A percentile compares a stretch with the other conserved stretches of the same genome.
These are phyloP conservation scores for Steccherinum ochraceum DNA, from an alignment of 768 basidiomycete species.

Conservation along the genomic window DNA sequence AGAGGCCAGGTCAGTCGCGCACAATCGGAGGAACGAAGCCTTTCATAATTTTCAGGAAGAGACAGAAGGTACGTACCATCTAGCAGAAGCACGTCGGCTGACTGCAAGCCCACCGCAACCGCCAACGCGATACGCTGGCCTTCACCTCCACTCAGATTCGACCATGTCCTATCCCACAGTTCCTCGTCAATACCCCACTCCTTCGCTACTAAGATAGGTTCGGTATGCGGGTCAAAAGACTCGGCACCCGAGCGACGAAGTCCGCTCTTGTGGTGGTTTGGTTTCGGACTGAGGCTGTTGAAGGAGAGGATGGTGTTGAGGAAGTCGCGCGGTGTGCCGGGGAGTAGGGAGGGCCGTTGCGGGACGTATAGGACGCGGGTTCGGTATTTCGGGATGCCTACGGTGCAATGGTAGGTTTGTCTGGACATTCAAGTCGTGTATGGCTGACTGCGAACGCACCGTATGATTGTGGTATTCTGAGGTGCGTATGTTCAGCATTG, in stretches of 20 bases:
- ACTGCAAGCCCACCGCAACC: constrained; percentile 62
- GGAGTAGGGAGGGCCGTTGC: constrained; percentile 81
- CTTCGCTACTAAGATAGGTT: constrained; percentile 47
- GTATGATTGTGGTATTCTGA: constrained; percentile 43
- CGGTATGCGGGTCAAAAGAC: constrained; percentile 3
- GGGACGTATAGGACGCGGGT: constrained; percentile 82
- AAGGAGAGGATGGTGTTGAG: constrained; percentile 51
- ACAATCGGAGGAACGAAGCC: too few species aligned
- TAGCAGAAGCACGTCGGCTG: constrained; percentile 72
- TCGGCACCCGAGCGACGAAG: neutral
- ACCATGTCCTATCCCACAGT: constrained; percentile 79
- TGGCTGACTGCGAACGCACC: constrained; percentile 30
- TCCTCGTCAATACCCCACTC: constrained; percentile 61
- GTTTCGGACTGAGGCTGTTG: constrained; percentile 29
- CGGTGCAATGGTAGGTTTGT: neutral
- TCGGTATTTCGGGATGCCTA: constrained; percentile 73
- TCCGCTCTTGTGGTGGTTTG: constrained; percentile 15
- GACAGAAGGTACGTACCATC: constrained; percentile 51
- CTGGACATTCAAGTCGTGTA: neutral
- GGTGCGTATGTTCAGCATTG: too few species aligned
- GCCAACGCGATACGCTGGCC: constrained; percentile 79
- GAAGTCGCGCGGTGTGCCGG: constrained; percentile 75
- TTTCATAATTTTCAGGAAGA: too few species aligned
- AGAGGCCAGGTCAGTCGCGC: neutral
- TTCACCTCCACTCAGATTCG: constrained; percentile 80